A percentile compares a stretch with the other conserved stretches of the same genome.
Evolutionary conservation across 305 asterid genomes (phyloP).

Genomic region (Plantago coronopus): DNA sequence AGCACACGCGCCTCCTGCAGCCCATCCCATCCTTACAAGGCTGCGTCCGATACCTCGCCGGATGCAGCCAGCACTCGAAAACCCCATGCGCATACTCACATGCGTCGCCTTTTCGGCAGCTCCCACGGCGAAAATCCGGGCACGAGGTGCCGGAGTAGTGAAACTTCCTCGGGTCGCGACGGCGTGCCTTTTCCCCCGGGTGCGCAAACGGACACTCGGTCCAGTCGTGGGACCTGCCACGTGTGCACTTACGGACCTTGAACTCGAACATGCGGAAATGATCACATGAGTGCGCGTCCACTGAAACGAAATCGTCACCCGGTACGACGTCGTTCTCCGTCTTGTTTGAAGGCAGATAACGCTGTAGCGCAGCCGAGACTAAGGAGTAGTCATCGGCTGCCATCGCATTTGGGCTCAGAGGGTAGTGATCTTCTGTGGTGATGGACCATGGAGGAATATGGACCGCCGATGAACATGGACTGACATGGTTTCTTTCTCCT

Average conservation of each 20-base stretch:
- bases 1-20: conserved; percentile 68
- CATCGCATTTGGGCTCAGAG: conserved; percentile 35
- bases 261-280: conserved; percentile 79
- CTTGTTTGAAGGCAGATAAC: conserved; percentile 51
- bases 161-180: conserved; percentile 71
- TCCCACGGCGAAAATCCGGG: conserved; percentile 64
- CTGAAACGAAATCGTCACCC: conserved; percentile 44
- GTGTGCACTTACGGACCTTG: conserved; percentile 68
- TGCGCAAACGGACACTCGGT: conserved; percentile 89
- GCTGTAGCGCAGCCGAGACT: conserved; percentile 51
- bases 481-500: conserved; percentile 45
- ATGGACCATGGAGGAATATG: conserved; percentile 62
- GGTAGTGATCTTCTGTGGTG: conserved; percentile 37
- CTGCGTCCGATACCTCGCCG: conserved; percentile 77
- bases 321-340: conserved; percentile 28
- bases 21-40: conserved; percentile 71
- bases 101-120: conserved; percentile 50
- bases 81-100: conserved; percentile 84
- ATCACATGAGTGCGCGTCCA: conserved; percentile 74
- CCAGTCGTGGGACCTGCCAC: conserved; percentile 85
- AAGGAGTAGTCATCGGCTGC: conserved; percentile 33
- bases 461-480: conserved; percentile 23
- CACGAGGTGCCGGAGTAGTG: conserved; percentile 66
- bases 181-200: conserved; percentile 88
- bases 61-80: conserved; percentile 87